Percentiles rank a stretch among this genome's conserved stretches.
phyloP scores from a whole-genome alignment of 2,329 filamentous ascomycete genomes.

The Stylonectria norvegica region DNA sequence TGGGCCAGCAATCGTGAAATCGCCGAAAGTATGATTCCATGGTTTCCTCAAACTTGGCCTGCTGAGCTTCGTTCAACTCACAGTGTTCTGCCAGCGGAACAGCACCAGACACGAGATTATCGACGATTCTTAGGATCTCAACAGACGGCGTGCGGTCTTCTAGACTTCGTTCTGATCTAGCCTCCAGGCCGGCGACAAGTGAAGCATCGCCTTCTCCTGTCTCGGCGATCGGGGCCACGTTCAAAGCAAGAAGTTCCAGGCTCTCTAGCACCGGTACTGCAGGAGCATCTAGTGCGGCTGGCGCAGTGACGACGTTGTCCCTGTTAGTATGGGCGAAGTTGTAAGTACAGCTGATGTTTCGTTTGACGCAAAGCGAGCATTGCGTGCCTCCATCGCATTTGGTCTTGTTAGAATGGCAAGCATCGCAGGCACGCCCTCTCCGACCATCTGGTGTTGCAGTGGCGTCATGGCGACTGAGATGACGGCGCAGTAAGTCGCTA shows the following conservation, averaged over 20 bases:
- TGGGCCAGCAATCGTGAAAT: conserved; percentile 41
- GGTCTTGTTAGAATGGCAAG: conserved; percentile 44
- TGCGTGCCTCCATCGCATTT: conserved; percentile 41
- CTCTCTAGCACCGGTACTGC: too few relatives aligned
- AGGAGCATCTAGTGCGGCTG: too few relatives aligned
- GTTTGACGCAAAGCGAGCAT: conserved; percentile 39
- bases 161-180: too few relatives aligned
- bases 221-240: too few relatives aligned
- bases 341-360: conserved; percentile 38
- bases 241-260: too few relatives aligned
- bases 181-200: too few relatives aligned
- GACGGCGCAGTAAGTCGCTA: conserved; percentile 39
- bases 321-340: conserved; percentile 18
- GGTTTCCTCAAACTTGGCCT: conserved; percentile 15
- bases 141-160: neutral
- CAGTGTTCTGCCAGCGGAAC: conserved; percentile 10
- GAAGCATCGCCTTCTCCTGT: too few relatives aligned
- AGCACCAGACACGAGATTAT: neutral
- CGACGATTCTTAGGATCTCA: neutral
- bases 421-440: conserved; percentile 39
- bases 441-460: conserved; percentile 30
- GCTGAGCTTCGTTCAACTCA: conserved; percentile 6
- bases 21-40: conserved; percentile 35
- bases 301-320: too few relatives aligned
- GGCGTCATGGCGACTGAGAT: conserved; percentile 34